Base-by-base conservation (phyloP, 257 asterid species). In the Paulownia fortunei region DNA sequence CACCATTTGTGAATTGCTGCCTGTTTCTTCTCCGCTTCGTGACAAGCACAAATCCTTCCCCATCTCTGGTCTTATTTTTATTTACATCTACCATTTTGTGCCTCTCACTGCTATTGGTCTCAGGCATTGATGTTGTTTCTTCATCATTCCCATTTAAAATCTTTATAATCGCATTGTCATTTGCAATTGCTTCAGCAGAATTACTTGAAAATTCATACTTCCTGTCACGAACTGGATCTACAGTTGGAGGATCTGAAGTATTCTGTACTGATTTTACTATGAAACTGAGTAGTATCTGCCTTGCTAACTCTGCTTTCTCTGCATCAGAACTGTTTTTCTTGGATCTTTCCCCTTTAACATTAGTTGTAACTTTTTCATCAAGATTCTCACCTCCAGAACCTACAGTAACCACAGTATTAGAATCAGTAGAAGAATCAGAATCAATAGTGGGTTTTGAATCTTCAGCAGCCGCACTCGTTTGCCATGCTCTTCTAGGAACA, bases 251-350 rank as follows among this genome's bases (percentile, higher is more conserved):
- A 67, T 89, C 97, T 37, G 97, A 88, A 80, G 88, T 76, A 73
- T 87, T 84, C 88, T 87, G 89, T 79, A 92, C 98, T 7, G 99
- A 96, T 77, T 92, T 96, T 30, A 96, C 97, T 7, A 96, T 92
- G 90, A 96, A 96, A 80, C 99, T 91, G 69, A 92, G 92, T 6
- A 93, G 91, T 82, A 96, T 90, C 83, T 96, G 97, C 82, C 99
- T 86, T 0, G 98, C 99, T 46, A 96, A 79, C 82, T 96, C 99
- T 15, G 96, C 94, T 81, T 87, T 96, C 69, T 90, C 94, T 18
- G 93, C 89, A n/a, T 91, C 93, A 16, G 92, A 75, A 67, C 81
- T 85, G 64, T 27, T 80, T 80, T 76, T 95, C 86, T 80, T 85
- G 39, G 89, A 67, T 79, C 85, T 84, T 32, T 79, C 89, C 61